Base-by-base conservation (phyloP, 495 filamentous ascomycete species). In the Cladorrhinum samala region DNA sequence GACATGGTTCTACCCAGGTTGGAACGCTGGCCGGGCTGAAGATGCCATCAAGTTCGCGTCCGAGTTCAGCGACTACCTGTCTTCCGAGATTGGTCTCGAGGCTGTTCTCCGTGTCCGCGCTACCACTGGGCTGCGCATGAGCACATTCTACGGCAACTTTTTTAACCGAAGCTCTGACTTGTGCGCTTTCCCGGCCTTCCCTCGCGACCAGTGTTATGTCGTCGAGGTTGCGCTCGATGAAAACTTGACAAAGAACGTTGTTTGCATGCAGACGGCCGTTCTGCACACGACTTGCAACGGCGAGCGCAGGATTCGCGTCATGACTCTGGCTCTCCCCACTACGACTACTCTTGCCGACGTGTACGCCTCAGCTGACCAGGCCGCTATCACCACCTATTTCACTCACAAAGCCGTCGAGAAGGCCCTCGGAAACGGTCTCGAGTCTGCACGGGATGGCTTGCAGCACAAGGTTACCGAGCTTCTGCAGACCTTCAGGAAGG, bases 161-260 rank as follows among this genome's bases (percentile, higher is more conserved):
- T 98, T 98, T 79, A 98, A 97, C 72, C 82, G 93, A 51, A 91
- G 86, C 63, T 95, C 90, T 16, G 94, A 98, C 72, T 84, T 98
- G 45, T 96, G 92, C 65, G 92, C 92, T 19, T 97, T 97, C 78
- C 92, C 92, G 1, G 93, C 94, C 4, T 96, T 98, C 77, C 93
- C 93, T 17, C 83, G 93, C 64, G 93, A 98, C 64, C 93, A 98
- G 64, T 87, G 86, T 43, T 98, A 97, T 65, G 93, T 97, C n/a
- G 93, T 98, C 33, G 93, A 98, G 65, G 94, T 98, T 49, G 92
- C 93, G 7, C 96, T 98, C 56, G 93, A 98, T 67, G 93, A 98
- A 72, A 88, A 83, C 33, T 74, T 98, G 52, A 83, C 83, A n/a
- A 95, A 95, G 70, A 86, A 86, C n/a, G 84, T 92, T 52, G 86